phyloP scores from a whole-genome alignment of 2,329 filamentous ascomycete genomes.

The Xylaria sp. region DNA sequence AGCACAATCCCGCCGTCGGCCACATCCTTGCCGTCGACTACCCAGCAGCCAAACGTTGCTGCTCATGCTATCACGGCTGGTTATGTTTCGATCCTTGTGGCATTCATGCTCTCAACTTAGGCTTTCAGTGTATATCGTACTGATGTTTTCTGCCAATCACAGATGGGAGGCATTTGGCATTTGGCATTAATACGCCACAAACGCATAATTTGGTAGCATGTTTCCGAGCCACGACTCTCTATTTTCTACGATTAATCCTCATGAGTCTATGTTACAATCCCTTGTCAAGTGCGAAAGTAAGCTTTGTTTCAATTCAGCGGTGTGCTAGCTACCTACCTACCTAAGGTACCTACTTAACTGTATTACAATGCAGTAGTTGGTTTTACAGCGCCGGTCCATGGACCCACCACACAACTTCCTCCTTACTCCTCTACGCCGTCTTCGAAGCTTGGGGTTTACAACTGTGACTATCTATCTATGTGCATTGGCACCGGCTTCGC shows the following conservation, averaged over 20 bases:
- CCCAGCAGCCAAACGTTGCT: constrained; percentile 8
- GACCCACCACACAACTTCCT: no score
- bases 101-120: constrained; percentile 1
- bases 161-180: not conserved
- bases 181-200: not conserved
- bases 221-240: not conserved
- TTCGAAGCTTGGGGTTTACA: no score
- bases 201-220: not conserved
- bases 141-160: not conserved
- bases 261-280: not conserved
- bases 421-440: no score
- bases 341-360: no score
- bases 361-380: no score
- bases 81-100: not conserved
- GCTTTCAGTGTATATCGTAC: not conserved
- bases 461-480: no score
- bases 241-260: not conserved
- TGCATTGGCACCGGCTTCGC: no score
- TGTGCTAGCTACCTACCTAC: no score
- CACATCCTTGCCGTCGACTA: not conserved
- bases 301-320: not conserved
- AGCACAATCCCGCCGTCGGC: not conserved
- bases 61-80: not conserved
- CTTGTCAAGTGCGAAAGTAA: not conserved
- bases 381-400: no score